Percentiles rank a stretch among this genome's conserved stretches.
These are phyloP conservation scores for Paralagenidium karlingii DNA, from an alignment of 352 stramenopile genomes.

Conservation along the genomic window DNA sequence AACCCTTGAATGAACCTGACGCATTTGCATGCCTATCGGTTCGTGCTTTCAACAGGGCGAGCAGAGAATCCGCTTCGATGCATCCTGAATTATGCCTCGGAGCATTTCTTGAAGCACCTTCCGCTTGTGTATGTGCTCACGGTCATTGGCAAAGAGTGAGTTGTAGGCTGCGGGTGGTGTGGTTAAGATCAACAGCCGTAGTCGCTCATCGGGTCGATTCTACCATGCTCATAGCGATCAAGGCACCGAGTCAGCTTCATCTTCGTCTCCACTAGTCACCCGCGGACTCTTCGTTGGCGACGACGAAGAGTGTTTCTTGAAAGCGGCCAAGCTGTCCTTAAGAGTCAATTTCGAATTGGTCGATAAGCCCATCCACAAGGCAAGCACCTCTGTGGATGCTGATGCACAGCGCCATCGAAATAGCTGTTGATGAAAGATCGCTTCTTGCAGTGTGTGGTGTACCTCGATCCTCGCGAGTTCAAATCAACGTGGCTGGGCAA, in stretches of 20 bases:
- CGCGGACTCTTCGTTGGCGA: conserved; percentile 93
- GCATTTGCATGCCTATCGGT: not conserved
- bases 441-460: conserved; percentile 81
- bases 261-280: conserved; percentile 65
- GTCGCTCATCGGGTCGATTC: too few relatives aligned
- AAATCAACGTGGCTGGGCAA: conserved; percentile 97
- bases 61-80: conserved; percentile 91
- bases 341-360: conserved; percentile 95
- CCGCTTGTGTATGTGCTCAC: conserved; percentile 95
- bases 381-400: too few relatives aligned
- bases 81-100: conserved; percentile 94
- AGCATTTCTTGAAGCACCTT: conserved; percentile 82
- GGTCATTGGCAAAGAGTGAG: conserved; percentile 78
- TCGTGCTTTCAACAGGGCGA: too few relatives aligned
- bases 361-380: conserved; percentile 82
- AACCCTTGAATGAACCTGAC: not conserved
- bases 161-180: not conserved
- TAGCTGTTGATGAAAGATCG: too few relatives aligned
- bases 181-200: not conserved
- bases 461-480: conserved; percentile 93
- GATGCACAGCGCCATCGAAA: not conserved
- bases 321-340: conserved; percentile 88
- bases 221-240: conserved; percentile 14
- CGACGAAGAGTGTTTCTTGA: conserved; percentile 92
- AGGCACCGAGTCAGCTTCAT: too few relatives aligned